Conservation (phyloP, 495 filamentous ascomycete genomes). For the Podospora didyma region DNA sequence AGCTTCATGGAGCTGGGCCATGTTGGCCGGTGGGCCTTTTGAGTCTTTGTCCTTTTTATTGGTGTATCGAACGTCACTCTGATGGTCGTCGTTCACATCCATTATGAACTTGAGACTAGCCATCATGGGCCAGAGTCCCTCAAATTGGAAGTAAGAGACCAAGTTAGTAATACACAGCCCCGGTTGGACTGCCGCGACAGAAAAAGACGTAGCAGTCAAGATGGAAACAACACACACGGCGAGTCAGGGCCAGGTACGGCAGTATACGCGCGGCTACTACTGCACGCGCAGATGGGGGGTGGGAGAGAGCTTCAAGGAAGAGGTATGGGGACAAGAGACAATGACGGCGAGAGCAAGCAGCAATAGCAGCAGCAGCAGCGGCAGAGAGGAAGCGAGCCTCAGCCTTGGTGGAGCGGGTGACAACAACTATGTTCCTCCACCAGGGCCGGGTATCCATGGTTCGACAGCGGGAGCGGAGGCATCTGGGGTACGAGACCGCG, state of each 20-base stretch:
- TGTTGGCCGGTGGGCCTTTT: constrained; percentile 27
- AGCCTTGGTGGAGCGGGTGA: not conserved
- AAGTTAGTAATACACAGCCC: constrained; percentile 37
- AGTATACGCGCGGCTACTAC: constrained; percentile 33
- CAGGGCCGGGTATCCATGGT: constrained; percentile 2
- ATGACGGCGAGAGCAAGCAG: not conserved
- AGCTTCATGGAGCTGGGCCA: constrained; percentile 17
- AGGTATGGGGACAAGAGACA: constrained; percentile 1
- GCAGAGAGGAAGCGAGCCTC: not conserved
- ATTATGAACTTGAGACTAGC: constrained; percentile 47
- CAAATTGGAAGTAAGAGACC: constrained; percentile 39
- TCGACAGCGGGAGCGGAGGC: constrained; percentile 9
- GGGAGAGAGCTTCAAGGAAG: constrained; percentile 13
- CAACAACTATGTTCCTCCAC: not conserved
- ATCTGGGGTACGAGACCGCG: constrained; percentile 19
- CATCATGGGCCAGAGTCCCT: constrained; percentile 39
- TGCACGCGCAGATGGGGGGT: constrained; percentile 13
- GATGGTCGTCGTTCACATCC: constrained; percentile 39
- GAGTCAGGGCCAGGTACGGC: constrained; percentile 15
- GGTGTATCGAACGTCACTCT: constrained; percentile 28
- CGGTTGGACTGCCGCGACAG: constrained; percentile 26
- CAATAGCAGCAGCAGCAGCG: not conserved
- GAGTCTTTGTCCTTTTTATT: constrained; percentile 37
- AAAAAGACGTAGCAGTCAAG: constrained; percentile 26
- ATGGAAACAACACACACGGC: constrained; percentile 16